Base-by-base conservation (phyloP, 177 flowering plant genomes). In the Tripterygium wilfordii region DNA sequence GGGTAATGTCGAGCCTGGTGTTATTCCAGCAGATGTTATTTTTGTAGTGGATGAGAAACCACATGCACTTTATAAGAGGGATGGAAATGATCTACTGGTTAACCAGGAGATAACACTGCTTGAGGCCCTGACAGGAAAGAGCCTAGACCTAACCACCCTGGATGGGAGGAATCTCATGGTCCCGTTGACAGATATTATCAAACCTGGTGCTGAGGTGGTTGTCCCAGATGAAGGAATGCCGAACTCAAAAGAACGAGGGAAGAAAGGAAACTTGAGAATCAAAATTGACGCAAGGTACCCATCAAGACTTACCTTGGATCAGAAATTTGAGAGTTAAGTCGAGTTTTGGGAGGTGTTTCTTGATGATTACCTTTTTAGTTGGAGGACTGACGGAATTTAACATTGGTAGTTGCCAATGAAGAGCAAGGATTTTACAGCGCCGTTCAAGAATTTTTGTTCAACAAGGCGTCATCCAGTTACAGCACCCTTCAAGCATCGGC, bases 191-290 rank as follows among this genome's bases (percentile, higher is more conserved):
- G 75, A 80, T 38, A 78, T 91, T 17, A 52, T 81, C 55, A 88
- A 69, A 53, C 96, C 96, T 20, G 95, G 88, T 5, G 50, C 65
- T 53, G 95, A 88, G 63, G 42, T 76, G 54, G 63, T 80, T n/a
- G 56, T 91, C 19, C 74, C 79, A 13, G 68, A 80, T 60, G 90
- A 88, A 69, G 96, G 98, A 38, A 91, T 88, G 98, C 98, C 98
- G 15, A 74, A 78, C 33, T 79, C 88, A 9, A 85, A 66, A 61
- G 89, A 88, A 54, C 92, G 88, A 10, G 69, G 83, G 33, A 79
- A 56, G 71, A 88, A 74, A 47, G 98, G 96, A 17, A 71, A 70
- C 45, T 61, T 91, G 59, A 80, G 71, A 61, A 61, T 91, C 51
- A 83, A 74, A 53, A 67, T 91, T 31, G 79, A 79, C 42, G 85